Evolutionary conservation across 805 yeast genomes (phyloP).

Genomic region (Candida succiphila): DNA sequence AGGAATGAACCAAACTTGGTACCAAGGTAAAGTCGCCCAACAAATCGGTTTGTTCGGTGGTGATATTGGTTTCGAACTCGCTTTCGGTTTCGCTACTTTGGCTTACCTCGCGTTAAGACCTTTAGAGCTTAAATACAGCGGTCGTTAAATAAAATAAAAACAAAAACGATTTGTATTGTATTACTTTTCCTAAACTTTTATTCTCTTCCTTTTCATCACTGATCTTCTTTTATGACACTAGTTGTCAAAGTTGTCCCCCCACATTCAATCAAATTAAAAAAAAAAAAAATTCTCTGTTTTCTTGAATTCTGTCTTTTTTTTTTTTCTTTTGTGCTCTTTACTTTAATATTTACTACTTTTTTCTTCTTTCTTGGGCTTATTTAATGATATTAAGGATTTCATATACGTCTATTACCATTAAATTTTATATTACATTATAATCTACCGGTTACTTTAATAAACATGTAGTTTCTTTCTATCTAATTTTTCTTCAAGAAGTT

Average conservation of each 20-base stretch:
- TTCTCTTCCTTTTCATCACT: too few relatives aligned
- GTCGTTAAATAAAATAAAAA: slow-evolving; percentile 23
- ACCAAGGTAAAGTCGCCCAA: slow-evolving; percentile 56
- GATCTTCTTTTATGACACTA: too few relatives aligned
- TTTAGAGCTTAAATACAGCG: slow-evolving; percentile 55
- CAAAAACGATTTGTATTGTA: neutral
- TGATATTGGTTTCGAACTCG: slow-evolving; percentile 81
- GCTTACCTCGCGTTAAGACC: slow-evolving; percentile 51
- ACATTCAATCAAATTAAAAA: too few relatives aligned
- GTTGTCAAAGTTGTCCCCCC: too few relatives aligned
- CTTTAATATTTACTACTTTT: neutral
- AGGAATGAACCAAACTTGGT: slow-evolving; percentile 88
- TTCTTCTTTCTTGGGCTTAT: neutral
- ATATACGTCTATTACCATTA: too few relatives aligned
- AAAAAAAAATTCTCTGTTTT: too few relatives aligned
- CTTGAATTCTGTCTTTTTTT: neutral
- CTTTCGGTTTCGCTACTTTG: slow-evolving; percentile 54
- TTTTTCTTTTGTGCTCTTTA: neutral
- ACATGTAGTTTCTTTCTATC: too few relatives aligned
- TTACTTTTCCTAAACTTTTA: too few relatives aligned
- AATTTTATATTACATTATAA: too few relatives aligned
- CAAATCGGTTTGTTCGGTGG: slow-evolving; percentile 64
- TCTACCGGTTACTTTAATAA: too few relatives aligned
- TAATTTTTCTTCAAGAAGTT: slow-evolving; percentile 8
- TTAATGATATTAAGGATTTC: too few relatives aligned